Evolutionary conservation across 2,329 filamentous ascomycete species (phyloP), one percentile per base, ranked within the genome.

Genomic region (Monosporascus sp.): DNA sequence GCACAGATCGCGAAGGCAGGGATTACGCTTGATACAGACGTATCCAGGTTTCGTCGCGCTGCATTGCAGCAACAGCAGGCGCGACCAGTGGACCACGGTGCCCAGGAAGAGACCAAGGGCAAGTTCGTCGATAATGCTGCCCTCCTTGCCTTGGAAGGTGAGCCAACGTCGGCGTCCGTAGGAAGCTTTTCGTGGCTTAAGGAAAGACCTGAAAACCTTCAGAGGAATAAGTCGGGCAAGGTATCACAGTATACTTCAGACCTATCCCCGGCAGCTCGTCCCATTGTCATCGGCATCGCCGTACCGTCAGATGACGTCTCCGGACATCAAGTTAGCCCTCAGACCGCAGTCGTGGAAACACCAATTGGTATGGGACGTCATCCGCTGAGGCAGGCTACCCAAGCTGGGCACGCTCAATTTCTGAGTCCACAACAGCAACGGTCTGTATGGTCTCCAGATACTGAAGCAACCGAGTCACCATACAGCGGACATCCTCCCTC

Each of bases 221-320:
- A 47, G 14, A 53, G 46, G 43, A 51, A 48, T 38, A 60, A 59
- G 55, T 54, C 68, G 45, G 60, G 58, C 8, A 65, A 65, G 38
- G 24, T 52, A 31, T 53, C 53, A 55, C 63, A 55, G 57, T 61
- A 55, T 50, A 64, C 60, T 2, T 63, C 24, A 64, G 82, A 83
- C 55, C 74, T 89, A 4, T 89, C 87, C 15, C 87, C 87, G 0
- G 81, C 79, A 53, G 83, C 87, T 60, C 77, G 83, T n/a, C 84
- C 84, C 1, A 90, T 90, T 54, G 78, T 87, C 43, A 90, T 90
- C 58, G 87, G 87, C 14, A 83, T 90, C 49, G 79, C 81, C 15
- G 72, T 90, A 46, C 81, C 86, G 2, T 79, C 82, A 15, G 77
- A 80, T 46, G 70, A 73, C 37, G 57, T 73, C 27, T 68, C 63